phyloP scores from a whole-genome alignment of 805 yeast genomes.

The Citeromyces matritensis region DNA sequence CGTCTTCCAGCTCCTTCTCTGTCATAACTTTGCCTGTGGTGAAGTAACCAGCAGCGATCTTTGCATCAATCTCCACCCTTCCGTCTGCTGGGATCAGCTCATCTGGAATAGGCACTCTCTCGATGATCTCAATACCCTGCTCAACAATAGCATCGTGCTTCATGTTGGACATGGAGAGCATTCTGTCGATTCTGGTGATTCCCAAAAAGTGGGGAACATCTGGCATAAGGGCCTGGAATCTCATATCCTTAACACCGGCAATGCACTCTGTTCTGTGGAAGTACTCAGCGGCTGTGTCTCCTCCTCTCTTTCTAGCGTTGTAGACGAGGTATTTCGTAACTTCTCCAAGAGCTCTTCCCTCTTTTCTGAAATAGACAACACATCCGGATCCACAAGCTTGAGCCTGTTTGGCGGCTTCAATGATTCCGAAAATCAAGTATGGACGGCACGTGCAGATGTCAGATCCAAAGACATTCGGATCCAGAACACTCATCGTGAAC shows the following conservation, averaged over 20 bases:
- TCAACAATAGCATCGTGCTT: constrained; percentile 55
- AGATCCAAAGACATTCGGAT: constrained; percentile 52
- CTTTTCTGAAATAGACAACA: constrained; percentile 53
- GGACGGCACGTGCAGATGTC: constrained; percentile 64
- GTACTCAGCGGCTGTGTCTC: constrained; percentile 54
- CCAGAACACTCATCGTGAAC: constrained; percentile 62
- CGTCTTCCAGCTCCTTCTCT: constrained; percentile 32
- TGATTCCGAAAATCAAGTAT: constrained; percentile 47
- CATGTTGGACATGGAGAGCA: constrained; percentile 64
- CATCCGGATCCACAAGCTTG: constrained; percentile 53
- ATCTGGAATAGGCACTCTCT: constrained; percentile 55
- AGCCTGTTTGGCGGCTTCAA: constrained; percentile 56
- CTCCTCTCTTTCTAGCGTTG: constrained; percentile 56
- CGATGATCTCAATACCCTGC: constrained; percentile 49
- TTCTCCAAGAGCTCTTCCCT: constrained; percentile 58
- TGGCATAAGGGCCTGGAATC: constrained; percentile 62
- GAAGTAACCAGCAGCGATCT: constrained; percentile 53
- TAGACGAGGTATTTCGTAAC: constrained; percentile 57
- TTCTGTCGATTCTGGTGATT: constrained; percentile 44
- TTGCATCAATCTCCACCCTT: constrained; percentile 57
- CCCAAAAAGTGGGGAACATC: constrained; percentile 56
- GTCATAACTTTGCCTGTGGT: constrained; percentile 41
- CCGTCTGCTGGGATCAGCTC: constrained; percentile 55
- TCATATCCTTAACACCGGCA: constrained; percentile 62
- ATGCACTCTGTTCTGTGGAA: constrained; percentile 57